A percentile compares a stretch with the other conserved stretches of the same genome.
Conservation (phyloP, 352 stramenopile species). For the Elongisporangium undulatum region DNA sequence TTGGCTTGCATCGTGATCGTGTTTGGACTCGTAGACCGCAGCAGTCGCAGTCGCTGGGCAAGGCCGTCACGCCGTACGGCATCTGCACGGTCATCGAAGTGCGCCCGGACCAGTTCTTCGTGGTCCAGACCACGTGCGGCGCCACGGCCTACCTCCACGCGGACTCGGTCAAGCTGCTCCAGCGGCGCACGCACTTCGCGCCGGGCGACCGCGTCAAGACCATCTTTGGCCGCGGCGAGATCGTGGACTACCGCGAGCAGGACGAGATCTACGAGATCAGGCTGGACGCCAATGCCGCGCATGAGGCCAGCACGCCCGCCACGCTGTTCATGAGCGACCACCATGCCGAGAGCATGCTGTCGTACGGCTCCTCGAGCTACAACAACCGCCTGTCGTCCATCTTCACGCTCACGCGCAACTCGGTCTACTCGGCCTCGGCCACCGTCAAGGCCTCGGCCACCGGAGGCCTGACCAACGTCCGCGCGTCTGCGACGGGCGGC, state of each 20-base stretch:
- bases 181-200: constrained; percentile 43
- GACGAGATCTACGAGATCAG: constrained; percentile 56
- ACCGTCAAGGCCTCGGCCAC: constrained; percentile 64
- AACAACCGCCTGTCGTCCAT: constrained; percentile 71
- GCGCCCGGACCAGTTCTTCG: constrained; percentile 50
- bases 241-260: constrained; percentile 44
- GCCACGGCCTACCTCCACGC: constrained; percentile 46
- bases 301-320: constrained; percentile 15
- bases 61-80: constrained; percentile 46
- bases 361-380: constrained; percentile 16
- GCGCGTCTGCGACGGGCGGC: constrained; percentile 21
- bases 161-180: constrained; percentile 41
- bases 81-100: constrained; percentile 42
- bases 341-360: constrained; percentile 36
- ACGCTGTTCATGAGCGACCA: constrained; percentile 44
- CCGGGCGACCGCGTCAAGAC: constrained; percentile 50
- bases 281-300: constrained; percentile 23
- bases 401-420: constrained; percentile 66
- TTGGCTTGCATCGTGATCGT: background rate
- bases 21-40: constrained; percentile 4
- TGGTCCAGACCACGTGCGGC: constrained; percentile 42
- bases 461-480: constrained; percentile 40
- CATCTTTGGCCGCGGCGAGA: constrained; percentile 39
- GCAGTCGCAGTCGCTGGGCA: constrained; percentile 22
- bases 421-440: constrained; percentile 58